Conservation (phyloP, 2,329 filamentous ascomycete genomes). For the Neopestalotiopsis sp. region DNA sequence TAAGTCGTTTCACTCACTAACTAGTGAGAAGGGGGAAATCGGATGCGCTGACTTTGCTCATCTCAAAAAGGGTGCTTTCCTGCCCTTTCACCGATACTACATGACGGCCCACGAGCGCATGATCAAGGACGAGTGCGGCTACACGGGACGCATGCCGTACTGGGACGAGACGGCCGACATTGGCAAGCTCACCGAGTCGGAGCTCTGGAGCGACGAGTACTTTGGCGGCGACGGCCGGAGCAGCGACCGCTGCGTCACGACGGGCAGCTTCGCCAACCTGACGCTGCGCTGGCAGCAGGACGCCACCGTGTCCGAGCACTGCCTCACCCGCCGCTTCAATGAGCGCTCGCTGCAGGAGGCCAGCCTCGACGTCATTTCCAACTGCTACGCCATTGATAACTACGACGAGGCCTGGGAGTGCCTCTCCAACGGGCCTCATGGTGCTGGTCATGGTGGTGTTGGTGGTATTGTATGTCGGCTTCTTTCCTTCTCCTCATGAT, state of each 20-base stretch:
- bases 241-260: not conserved
- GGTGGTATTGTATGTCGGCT: slow-evolving; percentile 20
- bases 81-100: slow-evolving; percentile 25
- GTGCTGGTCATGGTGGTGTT: slow-evolving; percentile 26
- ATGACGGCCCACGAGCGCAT: slow-evolving; percentile 20
- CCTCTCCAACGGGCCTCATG: slow-evolving; percentile 5
- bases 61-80: slow-evolving; percentile 23
- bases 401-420: slow-evolving; percentile 9
- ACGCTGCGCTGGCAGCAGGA: slow-evolving; percentile 10
- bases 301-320: slow-evolving; percentile 7
- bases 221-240: slow-evolving; percentile 6
- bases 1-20: not conserved
- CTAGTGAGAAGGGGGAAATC: no score
- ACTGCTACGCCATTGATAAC: not conserved
- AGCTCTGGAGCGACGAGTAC: slow-evolving; percentile 6
- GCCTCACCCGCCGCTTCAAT: slow-evolving; percentile 9
- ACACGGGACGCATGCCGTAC: slow-evolving; percentile 24
- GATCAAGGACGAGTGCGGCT: slow-evolving; percentile 24
- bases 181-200: not conserved
- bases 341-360: not conserved
- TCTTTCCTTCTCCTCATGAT: no score
- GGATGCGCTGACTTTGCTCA: not conserved
- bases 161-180: slow-evolving; percentile 11
- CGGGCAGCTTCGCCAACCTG: slow-evolving; percentile 4
- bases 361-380: not conserved